Evolutionary conservation across 2,329 filamentous ascomycete species (phyloP).

Genomic region (Byssoonygena ceratinophila): DNA sequence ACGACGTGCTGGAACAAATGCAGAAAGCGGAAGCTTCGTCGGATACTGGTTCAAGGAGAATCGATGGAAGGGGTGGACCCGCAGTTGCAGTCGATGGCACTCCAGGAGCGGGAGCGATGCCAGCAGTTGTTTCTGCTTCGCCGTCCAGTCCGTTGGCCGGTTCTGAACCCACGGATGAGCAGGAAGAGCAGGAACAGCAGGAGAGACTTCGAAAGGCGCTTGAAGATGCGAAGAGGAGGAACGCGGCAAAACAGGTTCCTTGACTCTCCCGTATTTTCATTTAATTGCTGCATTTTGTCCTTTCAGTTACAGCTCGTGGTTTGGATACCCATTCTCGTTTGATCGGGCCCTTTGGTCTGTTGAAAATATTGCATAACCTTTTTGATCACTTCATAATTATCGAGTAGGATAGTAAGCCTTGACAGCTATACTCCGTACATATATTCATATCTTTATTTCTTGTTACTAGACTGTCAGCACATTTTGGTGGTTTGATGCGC

Average conservation of each 20-base stretch:
- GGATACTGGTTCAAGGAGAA: neutral
- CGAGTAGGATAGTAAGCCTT: too few relatives aligned
- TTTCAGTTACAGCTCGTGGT: neutral
- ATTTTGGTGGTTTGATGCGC: neutral
- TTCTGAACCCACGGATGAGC: constrained; percentile 25
- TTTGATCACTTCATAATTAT: too few relatives aligned
- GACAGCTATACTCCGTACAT: too few relatives aligned
- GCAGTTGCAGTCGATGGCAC: neutral
- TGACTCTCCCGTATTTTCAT: too few relatives aligned
- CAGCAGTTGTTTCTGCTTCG: neutral
- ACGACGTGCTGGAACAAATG: constrained; percentile 30
- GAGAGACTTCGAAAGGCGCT: constrained; percentile 41
- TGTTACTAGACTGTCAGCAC: too few relatives aligned
- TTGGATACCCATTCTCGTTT: neutral
- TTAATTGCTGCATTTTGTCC: neutral
- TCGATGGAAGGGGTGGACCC: neutral
- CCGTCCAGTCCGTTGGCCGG: neutral
- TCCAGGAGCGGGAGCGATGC: neutral
- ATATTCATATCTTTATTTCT: too few relatives aligned
- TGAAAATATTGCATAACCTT: too few relatives aligned
- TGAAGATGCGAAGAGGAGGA: constrained; percentile 46
- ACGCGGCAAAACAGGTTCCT: constrained; percentile 30
- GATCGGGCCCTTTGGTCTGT: neutral
- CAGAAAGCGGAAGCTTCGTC: constrained; percentile 20
- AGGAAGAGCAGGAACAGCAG: constrained; percentile 40